Evolutionary conservation across 2,329 filamentous ascomycete genomes (phyloP).

Genomic region (Diaporthe sp.): DNA sequence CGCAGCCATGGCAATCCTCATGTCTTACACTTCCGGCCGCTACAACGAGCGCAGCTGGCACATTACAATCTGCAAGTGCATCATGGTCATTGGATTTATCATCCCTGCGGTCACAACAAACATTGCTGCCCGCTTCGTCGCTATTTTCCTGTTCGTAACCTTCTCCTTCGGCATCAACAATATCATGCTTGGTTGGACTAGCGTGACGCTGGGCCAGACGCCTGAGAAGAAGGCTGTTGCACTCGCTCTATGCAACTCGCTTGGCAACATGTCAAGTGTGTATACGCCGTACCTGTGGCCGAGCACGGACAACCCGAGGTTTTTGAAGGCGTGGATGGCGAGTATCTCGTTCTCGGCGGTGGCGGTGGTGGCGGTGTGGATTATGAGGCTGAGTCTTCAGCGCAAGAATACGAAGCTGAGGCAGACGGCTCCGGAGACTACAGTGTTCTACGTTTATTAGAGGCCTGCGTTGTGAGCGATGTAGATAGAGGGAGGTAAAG

Average conservation of each 20-base stretch:
- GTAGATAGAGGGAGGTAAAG: neutral
- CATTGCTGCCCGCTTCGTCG: slow-evolving; percentile 45
- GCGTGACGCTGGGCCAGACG: slow-evolving; percentile 57
- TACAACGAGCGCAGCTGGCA: slow-evolving; percentile 64
- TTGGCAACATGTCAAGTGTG: slow-evolving; percentile 54
- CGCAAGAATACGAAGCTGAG: slow-evolving; percentile 19
- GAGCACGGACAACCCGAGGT: slow-evolving; percentile 47
- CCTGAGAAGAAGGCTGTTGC: slow-evolving; percentile 62
- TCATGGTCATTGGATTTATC: slow-evolving; percentile 57
- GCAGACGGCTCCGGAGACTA: slow-evolving; percentile 13
- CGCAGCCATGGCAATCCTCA: slow-evolving; percentile 55
- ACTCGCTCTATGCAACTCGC: slow-evolving; percentile 57
- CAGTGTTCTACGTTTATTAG: slow-evolving; percentile 19
- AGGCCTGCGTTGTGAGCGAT: neutral
- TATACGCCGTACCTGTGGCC: slow-evolving; percentile 60
- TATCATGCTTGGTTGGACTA: slow-evolving; percentile 61
- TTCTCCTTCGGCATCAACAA: slow-evolving; percentile 58
- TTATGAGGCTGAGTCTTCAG: slow-evolving; percentile 5
- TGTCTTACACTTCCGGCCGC: slow-evolving; percentile 56
- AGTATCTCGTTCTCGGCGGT: slow-evolving; percentile 18
- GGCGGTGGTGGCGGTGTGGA: slow-evolving; percentile 8
- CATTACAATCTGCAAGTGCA: slow-evolving; percentile 56
- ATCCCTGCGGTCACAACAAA: slow-evolving; percentile 47
- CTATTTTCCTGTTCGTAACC: slow-evolving; percentile 57
- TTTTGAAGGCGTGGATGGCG: slow-evolving; percentile 39